Conservation (phyloP, 495 filamentous ascomycete genomes). For the Glarea lozoyensis region DNA sequence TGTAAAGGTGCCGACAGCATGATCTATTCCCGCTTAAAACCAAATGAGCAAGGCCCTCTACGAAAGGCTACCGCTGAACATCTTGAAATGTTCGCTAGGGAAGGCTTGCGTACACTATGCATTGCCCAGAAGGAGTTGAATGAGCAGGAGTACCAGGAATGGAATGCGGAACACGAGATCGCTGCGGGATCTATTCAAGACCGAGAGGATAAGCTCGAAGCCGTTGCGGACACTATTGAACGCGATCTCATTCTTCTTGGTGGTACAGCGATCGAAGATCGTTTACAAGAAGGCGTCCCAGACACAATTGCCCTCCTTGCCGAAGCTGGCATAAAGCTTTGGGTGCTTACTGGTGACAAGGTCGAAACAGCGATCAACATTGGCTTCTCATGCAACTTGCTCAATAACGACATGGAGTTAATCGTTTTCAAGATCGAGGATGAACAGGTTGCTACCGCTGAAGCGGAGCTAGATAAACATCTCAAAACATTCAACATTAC, state of each 20-base stretch:
- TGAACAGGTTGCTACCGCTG: constrained; percentile 54
- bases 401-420: constrained; percentile 96
- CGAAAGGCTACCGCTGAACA: constrained; percentile 81
- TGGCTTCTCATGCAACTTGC: constrained; percentile 95
- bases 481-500: constrained; percentile 68
- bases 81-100: constrained; percentile 90
- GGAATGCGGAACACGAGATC: constrained; percentile 79
- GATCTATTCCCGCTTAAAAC: constrained; percentile 86
- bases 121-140: constrained; percentile 77
- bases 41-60: constrained; percentile 78
- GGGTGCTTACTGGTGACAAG: constrained; percentile 98
- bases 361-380: constrained; percentile 99
- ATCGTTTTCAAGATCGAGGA: constrained; percentile 83
- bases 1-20: constrained; percentile 98
- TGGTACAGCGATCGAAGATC: constrained; percentile 96
- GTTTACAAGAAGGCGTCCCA: constrained; percentile 93
- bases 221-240: constrained; percentile 83
- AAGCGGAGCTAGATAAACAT: constrained; percentile 62
- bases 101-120: constrained; percentile 91
- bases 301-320: constrained; percentile 91
- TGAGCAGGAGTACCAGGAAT: constrained; percentile 80
- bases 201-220: constrained; percentile 90
- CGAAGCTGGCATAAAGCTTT: constrained; percentile 96
- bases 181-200: constrained; percentile 77
- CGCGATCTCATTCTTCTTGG: constrained; percentile 82